Conservation (phyloP, 805 yeast species). For the Sungouiella thailandica region DNA sequence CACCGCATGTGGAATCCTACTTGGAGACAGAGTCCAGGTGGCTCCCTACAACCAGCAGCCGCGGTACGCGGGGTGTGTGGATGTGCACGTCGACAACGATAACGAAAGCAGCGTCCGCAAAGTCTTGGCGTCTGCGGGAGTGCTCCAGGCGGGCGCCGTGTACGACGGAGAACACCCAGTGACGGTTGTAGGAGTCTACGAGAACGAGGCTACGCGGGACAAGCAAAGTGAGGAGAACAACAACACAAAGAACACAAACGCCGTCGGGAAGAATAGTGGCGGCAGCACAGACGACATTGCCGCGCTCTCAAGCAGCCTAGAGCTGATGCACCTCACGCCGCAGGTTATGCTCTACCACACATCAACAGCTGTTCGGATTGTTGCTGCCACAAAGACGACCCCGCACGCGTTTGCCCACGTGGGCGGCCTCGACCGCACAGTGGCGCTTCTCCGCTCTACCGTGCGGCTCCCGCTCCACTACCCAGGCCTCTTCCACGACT, state of each 20-base stretch:
- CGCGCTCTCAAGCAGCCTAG: constrained; percentile 5
- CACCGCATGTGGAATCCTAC: constrained; percentile 35
- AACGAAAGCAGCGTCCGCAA: neutral
- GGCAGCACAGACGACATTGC: constrained; percentile 10
- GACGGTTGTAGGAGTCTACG: constrained; percentile 42
- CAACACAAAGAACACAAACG: no score
- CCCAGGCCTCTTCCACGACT: constrained; percentile 72
- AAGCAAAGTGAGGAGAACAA: no score
- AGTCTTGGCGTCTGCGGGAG: neutral
- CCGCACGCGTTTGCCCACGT: constrained; percentile 47
- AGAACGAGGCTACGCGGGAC: constrained; percentile 20
- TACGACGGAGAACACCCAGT: neutral
- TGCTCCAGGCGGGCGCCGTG: neutral
- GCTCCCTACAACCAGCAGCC: constrained; percentile 38
- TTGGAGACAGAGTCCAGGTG: constrained; percentile 46
- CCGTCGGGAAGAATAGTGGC: no score
- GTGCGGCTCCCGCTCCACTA: constrained; percentile 76
- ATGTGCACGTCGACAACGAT: constrained; percentile 3
- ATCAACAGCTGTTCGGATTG: constrained; percentile 14
- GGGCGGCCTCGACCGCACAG: constrained; percentile 74
- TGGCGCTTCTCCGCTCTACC: constrained; percentile 55
- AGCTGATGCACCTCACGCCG: constrained; percentile 28
- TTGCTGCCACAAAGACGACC: constrained; percentile 3
- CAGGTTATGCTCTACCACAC: constrained; percentile 44
- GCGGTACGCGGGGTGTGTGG: constrained; percentile 31